Evolutionary conservation across 192 early-diverging fungal species (phyloP).

Genomic region (Lobosporangium transversale): DNA sequence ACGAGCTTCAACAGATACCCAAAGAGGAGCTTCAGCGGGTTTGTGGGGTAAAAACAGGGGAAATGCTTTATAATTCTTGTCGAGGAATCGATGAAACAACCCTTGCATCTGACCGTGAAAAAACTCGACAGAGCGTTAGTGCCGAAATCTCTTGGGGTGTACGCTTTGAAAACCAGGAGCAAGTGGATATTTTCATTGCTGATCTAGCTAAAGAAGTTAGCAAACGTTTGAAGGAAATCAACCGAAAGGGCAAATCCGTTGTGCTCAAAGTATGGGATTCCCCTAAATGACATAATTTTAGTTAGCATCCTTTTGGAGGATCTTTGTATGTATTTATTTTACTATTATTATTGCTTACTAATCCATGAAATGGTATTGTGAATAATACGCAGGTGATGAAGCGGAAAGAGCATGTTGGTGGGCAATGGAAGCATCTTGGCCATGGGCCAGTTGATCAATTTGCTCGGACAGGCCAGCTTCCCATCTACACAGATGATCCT

Average conservation of each 20-base stretch:
- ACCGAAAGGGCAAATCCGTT: constrained; percentile 66
- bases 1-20: constrained; percentile 55
- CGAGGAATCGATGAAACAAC: constrained; percentile 80
- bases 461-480: constrained; percentile 60
- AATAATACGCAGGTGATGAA: constrained; percentile 69
- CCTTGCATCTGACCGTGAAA: constrained; percentile 65
- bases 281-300: too few relatives aligned
- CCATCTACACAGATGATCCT: constrained; percentile 60
- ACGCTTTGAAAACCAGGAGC: constrained; percentile 75
- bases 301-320: too few relatives aligned
- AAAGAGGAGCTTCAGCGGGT: constrained; percentile 62
- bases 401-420: constrained; percentile 58
- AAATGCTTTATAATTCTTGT: constrained; percentile 73
- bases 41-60: constrained; percentile 79
- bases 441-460: constrained; percentile 72
- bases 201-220: constrained; percentile 73
- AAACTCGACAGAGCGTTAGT: constrained; percentile 78
- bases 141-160: constrained; percentile 92
- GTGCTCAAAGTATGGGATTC: constrained; percentile 77
- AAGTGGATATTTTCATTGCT: constrained; percentile 77
- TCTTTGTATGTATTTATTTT: too few relatives aligned
- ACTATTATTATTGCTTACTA: too few relatives aligned
- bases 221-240: constrained; percentile 64
- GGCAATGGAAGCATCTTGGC: constrained; percentile 69
- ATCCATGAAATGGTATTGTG: too few relatives aligned